phyloP scores from a whole-genome alignment of 208 protist genomes.

The Blechomonas ayalai region DNA sequence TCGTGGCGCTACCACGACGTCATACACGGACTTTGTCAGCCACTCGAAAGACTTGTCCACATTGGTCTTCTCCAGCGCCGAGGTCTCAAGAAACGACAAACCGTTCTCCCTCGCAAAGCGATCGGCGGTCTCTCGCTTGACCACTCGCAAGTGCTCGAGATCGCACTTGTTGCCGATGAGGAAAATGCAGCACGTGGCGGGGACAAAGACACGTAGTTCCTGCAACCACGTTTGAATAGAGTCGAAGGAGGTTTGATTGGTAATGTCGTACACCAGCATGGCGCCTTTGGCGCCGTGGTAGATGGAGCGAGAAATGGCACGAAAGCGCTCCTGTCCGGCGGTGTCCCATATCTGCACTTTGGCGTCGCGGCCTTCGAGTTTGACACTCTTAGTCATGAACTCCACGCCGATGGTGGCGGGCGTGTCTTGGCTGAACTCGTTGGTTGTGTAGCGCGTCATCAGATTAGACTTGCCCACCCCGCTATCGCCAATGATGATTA shows the following conservation, averaged over 20 bases:
- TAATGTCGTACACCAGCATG: slow-evolving; percentile 99
- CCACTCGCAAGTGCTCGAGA: slow-evolving; percentile 83
- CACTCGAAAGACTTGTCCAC: slow-evolving; percentile 98
- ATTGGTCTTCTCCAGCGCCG: slow-evolving; percentile 97
- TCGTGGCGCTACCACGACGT: slow-evolving; percentile 65
- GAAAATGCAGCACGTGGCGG: slow-evolving; percentile 96
- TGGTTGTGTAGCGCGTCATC: slow-evolving; percentile 83
- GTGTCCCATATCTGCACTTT: slow-evolving; percentile 99
- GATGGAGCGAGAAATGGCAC: slow-evolving; percentile 95
- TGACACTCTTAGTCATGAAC: slow-evolving; percentile 90
- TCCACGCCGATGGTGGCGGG: slow-evolving; percentile 92
- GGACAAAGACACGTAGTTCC: slow-evolving; percentile 96
- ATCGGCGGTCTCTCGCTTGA: slow-evolving; percentile 94
- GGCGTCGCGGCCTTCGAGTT: slow-evolving; percentile 93
- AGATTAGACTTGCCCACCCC: slow-evolving; percentile 89
- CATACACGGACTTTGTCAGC: slow-evolving; percentile 93
- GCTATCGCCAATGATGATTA: slow-evolving; percentile 92
- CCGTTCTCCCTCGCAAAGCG: slow-evolving; percentile 94
- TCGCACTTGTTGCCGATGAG: slow-evolving; percentile 99
- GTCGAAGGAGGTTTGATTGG: slow-evolving; percentile 95
- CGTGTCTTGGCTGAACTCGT: slow-evolving; percentile 86
- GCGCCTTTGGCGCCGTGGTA: slow-evolving; percentile 98
- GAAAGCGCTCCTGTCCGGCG: slow-evolving; percentile 98
- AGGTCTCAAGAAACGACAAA: slow-evolving; percentile 98
- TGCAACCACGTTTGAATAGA: slow-evolving; percentile 97